A percentile compares a stretch with the other conserved stretches of the same genome.
Evolutionary conservation across 2,329 filamentous ascomycete genomes (phyloP).

Genomic region (Venturia aucupariae): DNA sequence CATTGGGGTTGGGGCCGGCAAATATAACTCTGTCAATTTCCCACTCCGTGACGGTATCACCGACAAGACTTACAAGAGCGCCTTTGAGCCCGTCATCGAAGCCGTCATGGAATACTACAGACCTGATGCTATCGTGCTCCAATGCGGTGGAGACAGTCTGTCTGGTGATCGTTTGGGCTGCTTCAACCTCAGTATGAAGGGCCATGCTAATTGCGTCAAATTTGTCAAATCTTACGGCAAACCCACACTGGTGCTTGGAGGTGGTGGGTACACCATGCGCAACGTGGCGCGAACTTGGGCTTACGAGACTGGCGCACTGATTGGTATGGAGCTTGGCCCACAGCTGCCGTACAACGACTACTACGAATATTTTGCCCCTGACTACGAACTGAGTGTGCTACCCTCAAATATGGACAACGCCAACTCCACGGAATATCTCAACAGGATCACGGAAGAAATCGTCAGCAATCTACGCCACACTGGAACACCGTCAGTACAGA

Average conservation of each 20-base stretch:
- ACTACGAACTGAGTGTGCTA: conserved; percentile 60
- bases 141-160: conserved; percentile 59
- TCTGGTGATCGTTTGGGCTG: conserved; percentile 59
- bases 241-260: conserved; percentile 56
- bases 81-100: conserved; percentile 59
- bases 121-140: conserved; percentile 58
- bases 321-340: conserved; percentile 70
- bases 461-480: conserved; percentile 59
- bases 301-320: conserved; percentile 66
- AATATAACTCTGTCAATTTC: conserved; percentile 61
- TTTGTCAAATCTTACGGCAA: conserved; percentile 60
- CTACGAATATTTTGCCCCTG: conserved; percentile 68
- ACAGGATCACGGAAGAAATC: conserved; percentile 57
- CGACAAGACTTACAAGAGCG: conserved; percentile 56
- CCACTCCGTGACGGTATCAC: conserved; percentile 61
- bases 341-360: conserved; percentile 96
- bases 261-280: conserved; percentile 62
- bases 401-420: conserved; percentile 66
- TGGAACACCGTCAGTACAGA: conserved; percentile 53
- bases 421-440: conserved; percentile 58
- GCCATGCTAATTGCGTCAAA: conserved; percentile 61
- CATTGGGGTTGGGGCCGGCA: conserved; percentile 57
- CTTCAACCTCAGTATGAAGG: conserved; percentile 62
- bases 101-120: conserved; percentile 61
- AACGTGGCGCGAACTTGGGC: conserved; percentile 55